Evolutionary conservation across 1,284 basidiomycete genomes (phyloP).

Genomic region (Agaricales sp.): DNA sequence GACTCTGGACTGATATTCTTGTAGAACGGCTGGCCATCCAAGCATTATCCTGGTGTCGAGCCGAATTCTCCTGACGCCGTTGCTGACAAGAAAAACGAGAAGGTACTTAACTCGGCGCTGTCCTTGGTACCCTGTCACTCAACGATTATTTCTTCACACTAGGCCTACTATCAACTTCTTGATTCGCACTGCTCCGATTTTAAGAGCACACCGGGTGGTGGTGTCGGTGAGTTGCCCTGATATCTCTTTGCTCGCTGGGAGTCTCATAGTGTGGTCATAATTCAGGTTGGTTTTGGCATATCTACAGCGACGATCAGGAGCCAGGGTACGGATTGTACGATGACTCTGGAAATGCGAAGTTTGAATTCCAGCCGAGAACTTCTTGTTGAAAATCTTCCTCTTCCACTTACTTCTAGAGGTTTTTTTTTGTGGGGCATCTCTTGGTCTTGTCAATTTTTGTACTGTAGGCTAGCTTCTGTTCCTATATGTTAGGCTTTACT

Average conservation of each 20-base stretch:
- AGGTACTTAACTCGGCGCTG: conserved; percentile 20
- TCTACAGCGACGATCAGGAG: conserved; percentile 57
- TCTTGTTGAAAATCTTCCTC: background rate
- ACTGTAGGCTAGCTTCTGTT: too few species aligned
- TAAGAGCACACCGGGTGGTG: conserved; percentile 48
- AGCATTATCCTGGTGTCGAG: conserved; percentile 44
- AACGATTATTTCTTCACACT: conserved; percentile 9
- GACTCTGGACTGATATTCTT: conserved; percentile 3
- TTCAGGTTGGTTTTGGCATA: conserved; percentile 64
- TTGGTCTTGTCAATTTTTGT: too few species aligned
- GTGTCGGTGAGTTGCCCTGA: conserved; percentile 30
- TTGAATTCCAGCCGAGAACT: background rate
- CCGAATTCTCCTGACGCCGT: conserved; percentile 48
- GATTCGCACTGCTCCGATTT: conserved; percentile 52
- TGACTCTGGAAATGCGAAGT: conserved; percentile 19
- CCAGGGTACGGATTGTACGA: conserved; percentile 60
- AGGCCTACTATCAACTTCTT: conserved; percentile 58
- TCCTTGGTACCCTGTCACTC: background rate
- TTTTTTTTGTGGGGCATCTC: too few species aligned
- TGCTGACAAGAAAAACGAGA: conserved; percentile 47
- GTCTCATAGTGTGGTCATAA: background rate
- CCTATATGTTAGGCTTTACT: too few species aligned
- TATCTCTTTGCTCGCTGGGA: background rate
- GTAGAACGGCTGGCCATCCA: conserved; percentile 71
- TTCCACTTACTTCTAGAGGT: too few species aligned